Base-by-base conservation (phyloP, 371 early-diverging fungal species). In the Mucor ambiguus region DNA sequence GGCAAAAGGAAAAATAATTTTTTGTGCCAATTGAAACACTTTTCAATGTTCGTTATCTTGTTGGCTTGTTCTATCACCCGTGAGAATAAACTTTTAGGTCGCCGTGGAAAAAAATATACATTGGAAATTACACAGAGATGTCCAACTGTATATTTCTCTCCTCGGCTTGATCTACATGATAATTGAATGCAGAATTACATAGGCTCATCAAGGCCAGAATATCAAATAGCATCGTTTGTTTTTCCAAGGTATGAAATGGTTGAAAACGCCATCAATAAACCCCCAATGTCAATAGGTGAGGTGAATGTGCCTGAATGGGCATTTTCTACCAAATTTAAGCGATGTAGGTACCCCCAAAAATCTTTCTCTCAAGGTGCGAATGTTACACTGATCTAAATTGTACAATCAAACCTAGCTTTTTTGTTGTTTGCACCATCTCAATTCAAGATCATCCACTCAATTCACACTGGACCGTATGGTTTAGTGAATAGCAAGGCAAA, bases 31-130 rank as follows among this genome's bases (percentile, higher is more conserved):
- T 46, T 26, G 52, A 52, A 52, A 52, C 52, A 26, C 33, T 32
- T 30, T 8, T 20, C 26, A 49, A 49, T 20, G 18, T 16, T 33
- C 33, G 32, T 56, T 56, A 56, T 56, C 55, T 55, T 35, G 37
- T n/a, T n/a, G 54, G 3, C 32, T 28, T 28, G 29, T 35, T 35
- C 41, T 18, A 14, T 41, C 20, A 33, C 56, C 56, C 56, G 56
- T 56, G 56, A 56, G 56, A 56, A 56, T 18, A 56, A 56, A 32
- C 33, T 29, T 30, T 56, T 56, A 30, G 32, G 20, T n/a, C 56
- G 56, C 32, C 56, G 56, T 56, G 52, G 52, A 52, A 52, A 52
- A 52, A 52, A 52, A 28, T 2, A 49, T 16, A 24, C 52, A 28
- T 24, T 14, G 5, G 18, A 5, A 16, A 41, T 41, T 41, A 41